Conservation (phyloP, 73 alveolate species). For the Paramecium caudatum region DNA sequence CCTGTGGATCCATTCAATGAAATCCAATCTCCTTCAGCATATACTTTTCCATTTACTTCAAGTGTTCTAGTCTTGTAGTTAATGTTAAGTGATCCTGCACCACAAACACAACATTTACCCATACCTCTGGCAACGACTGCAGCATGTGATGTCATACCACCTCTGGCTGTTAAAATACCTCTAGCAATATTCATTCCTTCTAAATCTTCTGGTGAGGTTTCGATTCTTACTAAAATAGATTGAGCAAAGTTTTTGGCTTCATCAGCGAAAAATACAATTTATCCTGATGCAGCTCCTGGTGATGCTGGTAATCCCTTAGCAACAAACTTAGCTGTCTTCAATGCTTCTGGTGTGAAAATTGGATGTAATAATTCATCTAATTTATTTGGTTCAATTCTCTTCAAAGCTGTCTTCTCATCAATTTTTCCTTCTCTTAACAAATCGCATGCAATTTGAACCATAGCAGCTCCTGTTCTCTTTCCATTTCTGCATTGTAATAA, state of each 20-base stretch:
- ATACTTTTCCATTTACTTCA: constrained; percentile 72
- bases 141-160: constrained; percentile 92
- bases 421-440: constrained; percentile 83
- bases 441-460: constrained; percentile 86
- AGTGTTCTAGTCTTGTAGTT: constrained; percentile 73
- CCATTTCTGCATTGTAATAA: constrained; percentile 87
- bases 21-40: constrained; percentile 85
- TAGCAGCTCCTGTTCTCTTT: constrained; percentile 86
- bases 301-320: constrained; percentile 81
- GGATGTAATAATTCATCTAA: constrained; percentile 86
- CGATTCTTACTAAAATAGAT: constrained; percentile 82
- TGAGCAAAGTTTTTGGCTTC: constrained; percentile 81
- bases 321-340: constrained; percentile 68
- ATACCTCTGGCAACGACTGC: constrained; percentile 91
- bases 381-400: constrained; percentile 73
- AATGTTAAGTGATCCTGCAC: constrained; percentile 79
- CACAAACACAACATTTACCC: constrained; percentile 88
- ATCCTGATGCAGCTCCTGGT: constrained; percentile 91
- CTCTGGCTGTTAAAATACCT: constrained; percentile 85
- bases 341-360: constrained; percentile 79
- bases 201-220: constrained; percentile 88
- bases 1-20: constrained; percentile 87
- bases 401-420: constrained; percentile 81
- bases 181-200: constrained; percentile 84
- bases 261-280: constrained; percentile 84